A percentile compares a stretch with the other conserved stretches of the same genome.
Conservation (phyloP, 805 yeast genomes). For the Schizosaccharomyces octosporus region DNA sequence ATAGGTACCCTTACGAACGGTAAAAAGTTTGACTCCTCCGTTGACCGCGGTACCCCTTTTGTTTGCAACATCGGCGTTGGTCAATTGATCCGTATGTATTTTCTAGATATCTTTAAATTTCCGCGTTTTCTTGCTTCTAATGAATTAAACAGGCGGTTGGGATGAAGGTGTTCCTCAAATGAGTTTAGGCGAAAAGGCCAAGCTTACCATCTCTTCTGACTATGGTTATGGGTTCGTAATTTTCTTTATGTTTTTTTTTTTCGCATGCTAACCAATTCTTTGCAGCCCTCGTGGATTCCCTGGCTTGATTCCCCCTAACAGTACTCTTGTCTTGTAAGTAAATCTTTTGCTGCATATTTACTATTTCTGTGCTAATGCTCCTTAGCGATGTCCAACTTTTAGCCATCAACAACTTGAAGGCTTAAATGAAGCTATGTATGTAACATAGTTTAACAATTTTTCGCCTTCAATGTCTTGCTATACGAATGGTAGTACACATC, state of each 20-base stretch:
- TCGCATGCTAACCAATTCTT: too few species aligned
- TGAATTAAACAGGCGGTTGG: constrained; percentile 34
- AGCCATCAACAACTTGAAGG: background rate
- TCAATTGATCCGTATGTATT: constrained; percentile 44
- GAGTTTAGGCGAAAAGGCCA: constrained; percentile 80
- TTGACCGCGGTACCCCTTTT: constrained; percentile 88
- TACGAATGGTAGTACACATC: too few species aligned
- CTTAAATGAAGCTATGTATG: background rate
- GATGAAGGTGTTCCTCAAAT: constrained; percentile 82
- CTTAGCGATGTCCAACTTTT: background rate
- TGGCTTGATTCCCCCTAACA: constrained; percentile 87
- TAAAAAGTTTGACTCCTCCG: constrained; percentile 82
- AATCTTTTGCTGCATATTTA: constrained; percentile 5
- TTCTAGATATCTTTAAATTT: too few species aligned
- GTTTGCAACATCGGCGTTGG: constrained; percentile 87
- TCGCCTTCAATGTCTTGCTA: too few species aligned
- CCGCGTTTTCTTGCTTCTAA: background rate
- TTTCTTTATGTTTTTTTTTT: too few species aligned
- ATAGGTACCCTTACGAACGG: constrained; percentile 89
- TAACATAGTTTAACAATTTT: too few species aligned
- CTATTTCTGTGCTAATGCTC: too few species aligned
- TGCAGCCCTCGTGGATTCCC: constrained; percentile 70
- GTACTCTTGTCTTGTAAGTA: constrained; percentile 42
- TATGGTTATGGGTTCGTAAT: constrained; percentile 43
- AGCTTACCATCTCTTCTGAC: constrained; percentile 74